phyloP scores from a whole-genome alignment of 129 eudicot genomes.

The Erigeron canadensis region DNA sequence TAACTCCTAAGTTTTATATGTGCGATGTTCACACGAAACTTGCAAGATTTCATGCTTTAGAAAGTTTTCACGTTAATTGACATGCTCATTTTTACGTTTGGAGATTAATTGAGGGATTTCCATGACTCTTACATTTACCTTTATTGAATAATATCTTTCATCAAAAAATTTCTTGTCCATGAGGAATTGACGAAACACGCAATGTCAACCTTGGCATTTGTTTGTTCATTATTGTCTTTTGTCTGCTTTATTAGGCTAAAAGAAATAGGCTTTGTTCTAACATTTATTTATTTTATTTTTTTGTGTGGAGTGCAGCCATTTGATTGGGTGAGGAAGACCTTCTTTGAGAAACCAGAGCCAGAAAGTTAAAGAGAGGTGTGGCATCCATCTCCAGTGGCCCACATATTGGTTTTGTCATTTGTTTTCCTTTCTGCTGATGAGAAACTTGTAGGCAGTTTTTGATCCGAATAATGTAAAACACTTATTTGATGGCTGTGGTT shows the following conservation, averaged over 20 bases:
- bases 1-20: too few species aligned
- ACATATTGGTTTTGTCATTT: conserved; percentile 23
- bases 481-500: neutral
- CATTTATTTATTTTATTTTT: conserved; percentile 17
- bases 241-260: too few species aligned
- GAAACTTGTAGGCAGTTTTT: conserved; percentile 32
- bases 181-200: too few species aligned
- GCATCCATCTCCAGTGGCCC: conserved; percentile 21
- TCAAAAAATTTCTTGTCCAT: too few species aligned
- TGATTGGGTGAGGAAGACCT: conserved; percentile 48
- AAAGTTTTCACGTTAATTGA: neutral
- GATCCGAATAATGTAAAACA: conserved; percentile 34
- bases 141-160: too few species aligned
- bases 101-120: neutral
- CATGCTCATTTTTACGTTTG: neutral
- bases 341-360: conserved; percentile 43
- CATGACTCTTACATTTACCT: too few species aligned
- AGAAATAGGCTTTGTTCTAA: neutral
- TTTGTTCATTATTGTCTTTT: too few species aligned
- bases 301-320: conserved; percentile 39
- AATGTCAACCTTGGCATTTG: too few species aligned
- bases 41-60: neutral
- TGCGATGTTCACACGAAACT: neutral
- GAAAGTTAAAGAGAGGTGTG: conserved; percentile 26
- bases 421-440: conserved; percentile 35